These are phyloP conservation scores for Berberis vulgaris DNA, from an alignment of 164 flowering plant genomes.

Conservation along the genomic window DNA sequence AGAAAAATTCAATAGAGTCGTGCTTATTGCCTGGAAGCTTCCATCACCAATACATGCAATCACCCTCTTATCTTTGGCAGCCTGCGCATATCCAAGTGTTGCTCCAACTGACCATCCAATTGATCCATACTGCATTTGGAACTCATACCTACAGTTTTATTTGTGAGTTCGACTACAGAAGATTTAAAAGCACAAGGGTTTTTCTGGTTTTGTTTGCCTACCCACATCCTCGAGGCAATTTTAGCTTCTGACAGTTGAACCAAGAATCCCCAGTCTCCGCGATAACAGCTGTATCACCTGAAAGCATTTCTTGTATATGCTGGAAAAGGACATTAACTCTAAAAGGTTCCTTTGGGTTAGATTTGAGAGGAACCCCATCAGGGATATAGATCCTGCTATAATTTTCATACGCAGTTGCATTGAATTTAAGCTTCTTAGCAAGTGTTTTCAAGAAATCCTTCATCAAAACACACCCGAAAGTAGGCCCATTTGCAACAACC, in stretches of 20 bases:
- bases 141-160: slow-evolving; percentile 46
- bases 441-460: slow-evolving; percentile 58
- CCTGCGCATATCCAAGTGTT: slow-evolving; percentile 88
- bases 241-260: slow-evolving; percentile 86
- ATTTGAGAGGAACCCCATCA: slow-evolving; percentile 46
- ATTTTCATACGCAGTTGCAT: slow-evolving; percentile 58
- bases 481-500: slow-evolving; percentile 59
- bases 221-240: slow-evolving; percentile 77
- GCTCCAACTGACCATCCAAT: slow-evolving; percentile 97
- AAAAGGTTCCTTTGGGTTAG: slow-evolving; percentile 46
- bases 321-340: slow-evolving; percentile 75
- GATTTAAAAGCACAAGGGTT: too few species aligned
- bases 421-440: slow-evolving; percentile 45
- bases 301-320: slow-evolving; percentile 67
- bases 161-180: too few species aligned
- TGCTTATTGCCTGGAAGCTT: slow-evolving; percentile 67
- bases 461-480: slow-evolving; percentile 73
- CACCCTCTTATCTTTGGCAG: slow-evolving; percentile 60
- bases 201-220: slow-evolving; percentile 17
- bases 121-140: slow-evolving; percentile 85
- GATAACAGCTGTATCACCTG: slow-evolving; percentile 58
- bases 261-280: slow-evolving; percentile 93
- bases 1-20: not conserved
- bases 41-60: slow-evolving; percentile 88
- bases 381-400: slow-evolving; percentile 63